Conservation (phyloP, 495 filamentous ascomycete genomes). For the Hyphodiscus hymeniophilus region DNA sequence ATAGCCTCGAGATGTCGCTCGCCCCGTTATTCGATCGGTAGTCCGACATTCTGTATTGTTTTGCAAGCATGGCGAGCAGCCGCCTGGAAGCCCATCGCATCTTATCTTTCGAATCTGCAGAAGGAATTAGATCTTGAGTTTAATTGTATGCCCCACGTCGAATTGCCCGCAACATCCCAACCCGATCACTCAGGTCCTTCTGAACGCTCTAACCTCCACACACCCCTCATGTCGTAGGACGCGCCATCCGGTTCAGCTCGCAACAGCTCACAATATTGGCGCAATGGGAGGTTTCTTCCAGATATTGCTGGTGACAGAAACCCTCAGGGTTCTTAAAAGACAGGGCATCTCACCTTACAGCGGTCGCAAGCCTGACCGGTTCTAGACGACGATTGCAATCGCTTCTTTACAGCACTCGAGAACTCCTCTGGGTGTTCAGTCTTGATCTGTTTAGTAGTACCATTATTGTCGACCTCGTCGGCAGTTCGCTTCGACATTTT, state of each 20-base stretch:
- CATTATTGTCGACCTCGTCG: slow-evolving; percentile 10
- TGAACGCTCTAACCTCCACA: too few relatives aligned
- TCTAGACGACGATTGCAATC: slow-evolving; percentile 52
- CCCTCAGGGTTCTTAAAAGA: too few relatives aligned
- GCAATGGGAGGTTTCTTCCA: too few relatives aligned
- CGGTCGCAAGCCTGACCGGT: slow-evolving; percentile 87
- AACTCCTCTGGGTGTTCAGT: slow-evolving; percentile 53
- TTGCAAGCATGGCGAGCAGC: slow-evolving; percentile 68
- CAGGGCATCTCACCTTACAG: slow-evolving; percentile 59
- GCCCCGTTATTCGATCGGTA: slow-evolving; percentile 81
- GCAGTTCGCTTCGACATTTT: too few relatives aligned
- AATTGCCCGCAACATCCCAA: too few relatives aligned
- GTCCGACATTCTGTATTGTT: slow-evolving; percentile 66
- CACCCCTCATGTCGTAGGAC: too few relatives aligned
- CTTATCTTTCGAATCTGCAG: slow-evolving; percentile 71
- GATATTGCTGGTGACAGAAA: too few relatives aligned
- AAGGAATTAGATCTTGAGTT: neutral
- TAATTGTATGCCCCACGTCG: too few relatives aligned
- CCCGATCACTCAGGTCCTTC: too few relatives aligned
- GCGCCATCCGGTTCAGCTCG: too few relatives aligned
- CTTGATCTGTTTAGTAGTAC: slow-evolving; percentile 31
- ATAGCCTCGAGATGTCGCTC: slow-evolving; percentile 69
- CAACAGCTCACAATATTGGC: too few relatives aligned
- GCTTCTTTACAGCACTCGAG: slow-evolving; percentile 58
- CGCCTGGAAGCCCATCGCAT: slow-evolving; percentile 64